Conservation (phyloP, 176 grass and related monocot genomes). For the Phoenix dactylifera region DNA sequence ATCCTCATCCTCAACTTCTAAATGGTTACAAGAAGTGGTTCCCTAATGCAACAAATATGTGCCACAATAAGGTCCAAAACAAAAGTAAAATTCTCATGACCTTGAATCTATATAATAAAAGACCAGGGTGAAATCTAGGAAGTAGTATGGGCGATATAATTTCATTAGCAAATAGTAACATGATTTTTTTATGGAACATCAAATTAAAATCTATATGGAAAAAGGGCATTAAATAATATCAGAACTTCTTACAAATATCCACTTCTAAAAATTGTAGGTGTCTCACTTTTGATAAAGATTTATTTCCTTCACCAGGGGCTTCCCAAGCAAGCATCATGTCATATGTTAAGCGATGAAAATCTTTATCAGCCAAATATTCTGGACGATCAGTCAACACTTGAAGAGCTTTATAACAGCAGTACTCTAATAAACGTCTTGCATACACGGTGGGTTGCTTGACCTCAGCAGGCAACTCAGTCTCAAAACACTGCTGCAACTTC, state of each 20-base stretch:
- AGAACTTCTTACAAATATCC: no score
- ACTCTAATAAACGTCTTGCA: background rate
- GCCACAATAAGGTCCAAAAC: no score
- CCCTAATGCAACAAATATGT: conserved; percentile 23
- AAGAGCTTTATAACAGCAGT: conserved; percentile 1
- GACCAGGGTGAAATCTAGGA: background rate
- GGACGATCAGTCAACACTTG: background rate
- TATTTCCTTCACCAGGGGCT: conserved; percentile 9
- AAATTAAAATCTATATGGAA: no score
- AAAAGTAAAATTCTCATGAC: no score
- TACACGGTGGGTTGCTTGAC: background rate
- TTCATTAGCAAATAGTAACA: no score
- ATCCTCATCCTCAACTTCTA: conserved; percentile 53
- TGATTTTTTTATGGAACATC: no score
- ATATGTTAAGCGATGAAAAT: background rate
- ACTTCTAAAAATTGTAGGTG: background rate
- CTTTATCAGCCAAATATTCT: background rate
- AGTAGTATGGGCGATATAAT: no score
- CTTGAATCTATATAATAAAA: background rate
- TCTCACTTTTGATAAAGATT: conserved; percentile 49
- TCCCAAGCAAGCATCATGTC: conserved; percentile 2
- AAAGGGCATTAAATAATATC: no score
- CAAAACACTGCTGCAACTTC: background rate
- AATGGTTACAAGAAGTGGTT: conserved; percentile 19
- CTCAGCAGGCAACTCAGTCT: background rate